phyloP scores from a whole-genome alignment of 306 rosid species.

The Acacia melanoxylon region DNA sequence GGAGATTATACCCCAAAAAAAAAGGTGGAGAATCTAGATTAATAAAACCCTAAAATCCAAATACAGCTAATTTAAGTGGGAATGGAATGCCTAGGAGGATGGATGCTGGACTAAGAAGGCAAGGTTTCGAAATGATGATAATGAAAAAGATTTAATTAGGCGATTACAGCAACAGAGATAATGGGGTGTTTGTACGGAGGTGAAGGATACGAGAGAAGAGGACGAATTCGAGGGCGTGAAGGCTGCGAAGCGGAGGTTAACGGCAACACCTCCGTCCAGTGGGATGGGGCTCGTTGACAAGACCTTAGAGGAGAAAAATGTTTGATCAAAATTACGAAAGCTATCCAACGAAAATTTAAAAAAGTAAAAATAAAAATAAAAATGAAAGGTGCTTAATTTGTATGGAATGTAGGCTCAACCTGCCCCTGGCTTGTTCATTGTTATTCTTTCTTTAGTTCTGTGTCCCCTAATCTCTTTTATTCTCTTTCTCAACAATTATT shows the following conservation, averaged over 20 bases:
- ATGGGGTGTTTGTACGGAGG: neutral
- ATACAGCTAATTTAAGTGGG: neutral
- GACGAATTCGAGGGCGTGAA: neutral
- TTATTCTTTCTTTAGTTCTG: neutral
- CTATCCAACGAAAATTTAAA: neutral
- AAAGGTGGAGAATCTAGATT: neutral
- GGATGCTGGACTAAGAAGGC: neutral
- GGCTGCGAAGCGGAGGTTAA: neutral
- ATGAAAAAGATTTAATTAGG: neutral
- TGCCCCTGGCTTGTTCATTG: conserved; percentile 12
- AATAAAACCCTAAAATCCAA: neutral
- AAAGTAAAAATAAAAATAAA: neutral
- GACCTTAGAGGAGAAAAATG: conserved; percentile 41
- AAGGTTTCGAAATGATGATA: neutral
- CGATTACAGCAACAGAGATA: neutral
- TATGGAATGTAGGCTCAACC: conserved; percentile 36
- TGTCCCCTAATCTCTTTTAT: neutral
- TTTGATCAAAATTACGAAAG: conserved; percentile 36
- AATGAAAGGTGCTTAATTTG: neutral
- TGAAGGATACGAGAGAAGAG: neutral
- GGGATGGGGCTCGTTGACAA: conserved; percentile 51
- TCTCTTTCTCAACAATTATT: neutral
- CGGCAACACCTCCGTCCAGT: conserved; percentile 30
- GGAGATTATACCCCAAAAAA: too few species aligned
- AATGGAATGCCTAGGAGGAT: neutral